Conservation (phyloP, 306 rosid species). For the Lathyrus oleraceus region DNA sequence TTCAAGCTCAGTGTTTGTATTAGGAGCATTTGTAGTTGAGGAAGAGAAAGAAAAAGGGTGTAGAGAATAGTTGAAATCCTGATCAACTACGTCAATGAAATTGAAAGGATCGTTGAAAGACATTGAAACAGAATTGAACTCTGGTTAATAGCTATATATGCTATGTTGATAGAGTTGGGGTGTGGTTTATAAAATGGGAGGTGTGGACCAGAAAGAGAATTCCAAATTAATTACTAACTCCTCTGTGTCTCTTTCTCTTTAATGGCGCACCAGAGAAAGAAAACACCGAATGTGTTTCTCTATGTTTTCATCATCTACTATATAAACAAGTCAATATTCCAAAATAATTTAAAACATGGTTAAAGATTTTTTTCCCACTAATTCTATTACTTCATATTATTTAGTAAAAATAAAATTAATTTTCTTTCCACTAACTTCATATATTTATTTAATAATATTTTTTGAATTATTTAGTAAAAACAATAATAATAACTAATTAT, state of each 20-base stretch:
- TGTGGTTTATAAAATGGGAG: not conserved
- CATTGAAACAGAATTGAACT: slow-evolving; percentile 48
- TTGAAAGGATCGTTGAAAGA: slow-evolving; percentile 51
- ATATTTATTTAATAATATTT: too few relatives aligned
- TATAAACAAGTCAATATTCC: slow-evolving; percentile 12
- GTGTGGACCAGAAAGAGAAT: not conserved
- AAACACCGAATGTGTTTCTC: not conserved
- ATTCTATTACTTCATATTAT: too few relatives aligned
- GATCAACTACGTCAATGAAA: slow-evolving; percentile 44
- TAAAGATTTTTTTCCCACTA: too few relatives aligned
- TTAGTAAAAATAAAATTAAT: too few relatives aligned
- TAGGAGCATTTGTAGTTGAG: slow-evolving; percentile 1
- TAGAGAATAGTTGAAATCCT: slow-evolving; percentile 35
- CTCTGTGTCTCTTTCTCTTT: not conserved
- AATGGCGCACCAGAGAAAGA: not conserved
- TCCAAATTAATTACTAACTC: not conserved
- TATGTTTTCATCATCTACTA: not conserved
- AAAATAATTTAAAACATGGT: too few relatives aligned
- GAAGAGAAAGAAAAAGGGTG: slow-evolving; percentile 48
- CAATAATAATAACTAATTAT: too few relatives aligned
- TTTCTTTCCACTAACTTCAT: too few relatives aligned
- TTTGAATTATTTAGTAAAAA: too few relatives aligned
- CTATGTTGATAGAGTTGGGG: not conserved
- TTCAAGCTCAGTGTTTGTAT: not conserved
- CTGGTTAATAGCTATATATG: not conserved